Percentiles rank a stretch among this genome's conserved stretches.
phyloP scores from a whole-genome alignment of 2,329 filamentous ascomycete species.

The Venturia effusa region DNA sequence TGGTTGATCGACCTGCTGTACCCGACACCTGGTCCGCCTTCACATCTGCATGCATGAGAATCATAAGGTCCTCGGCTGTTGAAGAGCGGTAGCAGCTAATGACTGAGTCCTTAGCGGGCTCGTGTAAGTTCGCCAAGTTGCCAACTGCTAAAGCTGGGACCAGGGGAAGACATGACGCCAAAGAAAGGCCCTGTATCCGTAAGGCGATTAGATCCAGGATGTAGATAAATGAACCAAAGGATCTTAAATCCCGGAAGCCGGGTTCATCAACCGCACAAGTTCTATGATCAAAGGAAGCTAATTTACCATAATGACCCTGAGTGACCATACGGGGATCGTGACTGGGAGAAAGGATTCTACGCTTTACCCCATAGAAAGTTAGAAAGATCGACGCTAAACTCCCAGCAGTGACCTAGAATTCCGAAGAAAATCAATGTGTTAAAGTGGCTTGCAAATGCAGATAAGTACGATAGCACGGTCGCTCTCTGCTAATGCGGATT shows the following conservation, averaged over 20 bases:
- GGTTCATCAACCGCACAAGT: background rate
- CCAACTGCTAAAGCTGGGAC: background rate
- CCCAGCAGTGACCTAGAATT: background rate
- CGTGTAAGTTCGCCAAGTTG: background rate
- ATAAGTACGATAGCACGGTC: background rate
- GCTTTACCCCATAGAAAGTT: constrained; percentile 5
- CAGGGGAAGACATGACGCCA: background rate
- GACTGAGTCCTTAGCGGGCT: background rate
- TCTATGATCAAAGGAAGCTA: background rate
- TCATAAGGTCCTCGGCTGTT: background rate
- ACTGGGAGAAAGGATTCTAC: background rate
- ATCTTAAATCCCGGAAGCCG: background rate
- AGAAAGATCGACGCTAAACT: background rate
- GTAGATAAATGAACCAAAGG: background rate
- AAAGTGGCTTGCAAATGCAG: background rate
- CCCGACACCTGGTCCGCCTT: background rate
- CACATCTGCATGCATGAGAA: background rate
- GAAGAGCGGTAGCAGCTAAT: background rate
- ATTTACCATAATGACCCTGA: background rate
- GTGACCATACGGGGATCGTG: background rate
- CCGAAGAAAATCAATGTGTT: background rate
- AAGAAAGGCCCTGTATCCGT: background rate
- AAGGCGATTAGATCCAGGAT: background rate
- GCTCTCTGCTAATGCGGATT: background rate
- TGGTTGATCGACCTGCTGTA: background rate